Evolutionary conservation across 805 yeast genomes (phyloP).

Genomic region (Metschnikowia anglica): DNA sequence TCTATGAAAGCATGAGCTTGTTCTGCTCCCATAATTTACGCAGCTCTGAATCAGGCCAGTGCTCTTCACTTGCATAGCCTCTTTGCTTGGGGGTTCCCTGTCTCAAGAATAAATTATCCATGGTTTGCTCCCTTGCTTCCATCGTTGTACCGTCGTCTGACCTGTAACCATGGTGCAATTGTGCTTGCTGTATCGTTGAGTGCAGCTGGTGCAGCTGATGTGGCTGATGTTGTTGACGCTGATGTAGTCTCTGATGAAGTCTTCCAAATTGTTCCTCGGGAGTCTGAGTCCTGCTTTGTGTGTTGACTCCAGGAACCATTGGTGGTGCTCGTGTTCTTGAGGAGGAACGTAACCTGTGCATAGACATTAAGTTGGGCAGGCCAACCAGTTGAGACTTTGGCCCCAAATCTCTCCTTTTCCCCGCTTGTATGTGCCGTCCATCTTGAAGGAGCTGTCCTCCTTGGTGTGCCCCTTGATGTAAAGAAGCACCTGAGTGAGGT

Average conservation of each 20-base stretch:
- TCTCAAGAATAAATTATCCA: constrained; percentile 5
- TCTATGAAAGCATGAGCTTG: constrained; percentile 18
- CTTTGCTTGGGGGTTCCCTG: constrained; percentile 1
- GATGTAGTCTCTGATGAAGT: not conserved
- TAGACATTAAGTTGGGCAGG: constrained; percentile 7
- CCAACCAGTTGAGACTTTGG: not conserved
- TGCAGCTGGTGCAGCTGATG: constrained; percentile 2
- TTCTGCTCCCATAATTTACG: constrained; percentile 22
- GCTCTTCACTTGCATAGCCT: constrained; percentile 3
- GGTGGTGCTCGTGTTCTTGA: not conserved
- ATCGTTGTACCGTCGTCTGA: not conserved
- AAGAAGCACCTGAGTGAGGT: no score
- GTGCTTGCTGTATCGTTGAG: not conserved
- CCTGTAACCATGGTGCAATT: constrained; percentile 4
- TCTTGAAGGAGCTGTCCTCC: not conserved
- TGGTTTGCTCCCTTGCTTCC: not conserved
- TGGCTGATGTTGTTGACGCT: not conserved
- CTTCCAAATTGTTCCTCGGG: not conserved
- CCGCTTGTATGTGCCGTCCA: not conserved
- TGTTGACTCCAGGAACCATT: not conserved
- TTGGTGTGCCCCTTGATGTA: no score
- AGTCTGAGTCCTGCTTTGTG: not conserved
- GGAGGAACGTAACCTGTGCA: constrained; percentile 8
- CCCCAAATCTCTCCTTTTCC: constrained; percentile 1
- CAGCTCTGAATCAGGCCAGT: constrained; percentile 16